Base-by-base conservation (phyloP, 2,329 filamentous ascomycete species). In the Paraphaeosphaeria sporulosa region DNA sequence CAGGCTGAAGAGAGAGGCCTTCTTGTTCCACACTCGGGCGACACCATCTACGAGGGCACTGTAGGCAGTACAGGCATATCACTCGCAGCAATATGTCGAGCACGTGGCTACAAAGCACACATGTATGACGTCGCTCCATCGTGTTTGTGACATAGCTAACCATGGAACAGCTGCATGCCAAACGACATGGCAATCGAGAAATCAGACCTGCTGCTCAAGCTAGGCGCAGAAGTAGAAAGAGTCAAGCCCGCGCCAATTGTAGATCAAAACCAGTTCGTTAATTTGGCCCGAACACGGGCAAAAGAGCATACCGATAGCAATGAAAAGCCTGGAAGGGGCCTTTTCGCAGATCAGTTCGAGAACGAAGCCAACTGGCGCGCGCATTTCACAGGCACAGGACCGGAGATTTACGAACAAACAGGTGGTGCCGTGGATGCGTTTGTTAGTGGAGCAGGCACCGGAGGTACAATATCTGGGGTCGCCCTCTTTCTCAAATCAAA, bases 271-370 rank as follows among this genome's bases (percentile, higher is more conserved):
- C 96, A 99, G 79, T 99, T 96, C 75, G 95, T 99, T 74, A 98
- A 99, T 81, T 86, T 93, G 4, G 95, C 95, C 8, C 87, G 92
- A 27, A 84, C 86, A 23, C 87, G 93, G 53, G 94, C 95, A 0
- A 78, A 79, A 54, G 89, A 93, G 67, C 94, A 98, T 75, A 91
- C 90, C 0, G 80, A 77, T 0, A 81, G 83, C 9, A 74, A 81
- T 1, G 71, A 77, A 13, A 86, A 87, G 68, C 84, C 82, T 38
- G 94, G 93, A 65, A 84, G 87, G 53, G 95, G 95, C 23, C 94
- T 96, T 79, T 99, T 98, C 75, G 93, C 94, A 0, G 92, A 99
- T 77, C 95, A 99, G 75, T 99, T 99, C 74, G 95, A 99, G 80
- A 94, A 91, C 27, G 83, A 87, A 53, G 92, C 93, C 34, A 99